phyloP scores from a whole-genome alignment of 257 asterid species.

The Hygrophila difformis region DNA sequence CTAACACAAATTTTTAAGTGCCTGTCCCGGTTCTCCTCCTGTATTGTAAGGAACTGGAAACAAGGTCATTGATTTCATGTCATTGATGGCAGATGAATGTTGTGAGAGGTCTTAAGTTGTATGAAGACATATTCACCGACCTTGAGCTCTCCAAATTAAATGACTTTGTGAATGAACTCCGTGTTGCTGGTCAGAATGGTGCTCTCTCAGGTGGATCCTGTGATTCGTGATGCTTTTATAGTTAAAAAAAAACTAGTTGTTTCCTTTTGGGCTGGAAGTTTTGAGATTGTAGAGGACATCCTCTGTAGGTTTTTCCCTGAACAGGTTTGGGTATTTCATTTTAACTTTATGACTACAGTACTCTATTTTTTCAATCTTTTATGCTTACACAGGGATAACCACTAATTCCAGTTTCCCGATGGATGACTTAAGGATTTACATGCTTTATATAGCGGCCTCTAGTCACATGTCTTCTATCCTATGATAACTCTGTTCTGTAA shows the following conservation, averaged over 20 bases:
- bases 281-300: constrained; percentile 42
- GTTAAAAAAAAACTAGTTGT: constrained; percentile 33
- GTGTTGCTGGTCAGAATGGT: constrained; percentile 69
- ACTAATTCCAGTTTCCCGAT: too few species aligned
- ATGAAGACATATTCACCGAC: constrained; percentile 52
- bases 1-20: too few species aligned
- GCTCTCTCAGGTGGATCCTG: constrained; percentile 85
- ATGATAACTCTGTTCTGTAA: background rate
- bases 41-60: too few species aligned
- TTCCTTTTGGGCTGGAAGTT: constrained; percentile 49
- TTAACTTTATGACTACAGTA: background rate
- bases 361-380: too few species aligned
- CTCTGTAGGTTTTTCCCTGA: constrained; percentile 21
- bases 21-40: too few species aligned
- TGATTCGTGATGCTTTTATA: constrained; percentile 56
- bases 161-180: constrained; percentile 59
- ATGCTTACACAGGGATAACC: background rate
- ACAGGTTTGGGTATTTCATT: constrained; percentile 48
- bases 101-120: constrained; percentile 74
- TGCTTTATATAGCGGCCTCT: too few species aligned
- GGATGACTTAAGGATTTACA: too few species aligned
- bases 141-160: constrained; percentile 57
- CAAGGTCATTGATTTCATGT: too few species aligned
- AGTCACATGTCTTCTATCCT: too few species aligned
- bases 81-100: constrained; percentile 75